Conservation (phyloP, 345 rosid species). For the Rhizophora mangle region DNA sequence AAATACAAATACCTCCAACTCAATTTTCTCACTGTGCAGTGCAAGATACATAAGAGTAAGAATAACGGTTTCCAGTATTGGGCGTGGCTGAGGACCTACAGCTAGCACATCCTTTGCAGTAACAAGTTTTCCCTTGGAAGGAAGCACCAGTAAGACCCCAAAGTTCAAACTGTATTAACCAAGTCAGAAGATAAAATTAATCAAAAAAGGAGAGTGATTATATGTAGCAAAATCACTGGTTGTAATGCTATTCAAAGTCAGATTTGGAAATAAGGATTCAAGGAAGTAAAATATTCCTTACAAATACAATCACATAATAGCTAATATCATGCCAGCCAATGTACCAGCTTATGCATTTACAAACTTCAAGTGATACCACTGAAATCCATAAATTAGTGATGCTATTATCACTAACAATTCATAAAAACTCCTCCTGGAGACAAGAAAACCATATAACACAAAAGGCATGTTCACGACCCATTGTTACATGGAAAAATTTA, state of each 20-base stretch:
- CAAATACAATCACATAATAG: background rate
- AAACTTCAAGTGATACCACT: no score
- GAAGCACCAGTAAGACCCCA: constrained; percentile 58
- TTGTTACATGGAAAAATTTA: no score
- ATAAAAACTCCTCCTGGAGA: no score
- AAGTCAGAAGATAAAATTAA: background rate
- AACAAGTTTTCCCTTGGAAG: constrained; percentile 63
- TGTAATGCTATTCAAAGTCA: background rate
- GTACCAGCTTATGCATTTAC: no score
- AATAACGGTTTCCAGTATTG: constrained; percentile 65
- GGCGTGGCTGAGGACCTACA: constrained; percentile 70
- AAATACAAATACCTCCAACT: constrained; percentile 57
- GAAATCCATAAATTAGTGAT: no score
- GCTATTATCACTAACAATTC: no score
- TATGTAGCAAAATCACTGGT: background rate
- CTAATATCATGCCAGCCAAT: no score
- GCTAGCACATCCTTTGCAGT: constrained; percentile 68
- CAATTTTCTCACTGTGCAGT: constrained; percentile 76
- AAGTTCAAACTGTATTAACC: constrained; percentile 62
- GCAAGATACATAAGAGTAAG: constrained; percentile 88
- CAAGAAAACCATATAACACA: no score
- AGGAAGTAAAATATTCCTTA: background rate
- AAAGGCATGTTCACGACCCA: no score
- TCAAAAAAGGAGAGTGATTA: background rate
- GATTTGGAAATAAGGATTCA: background rate